Evolutionary conservation across 108 stramenopile species (phyloP).

Genomic region (Pseudonitzschia pungens): DNA sequence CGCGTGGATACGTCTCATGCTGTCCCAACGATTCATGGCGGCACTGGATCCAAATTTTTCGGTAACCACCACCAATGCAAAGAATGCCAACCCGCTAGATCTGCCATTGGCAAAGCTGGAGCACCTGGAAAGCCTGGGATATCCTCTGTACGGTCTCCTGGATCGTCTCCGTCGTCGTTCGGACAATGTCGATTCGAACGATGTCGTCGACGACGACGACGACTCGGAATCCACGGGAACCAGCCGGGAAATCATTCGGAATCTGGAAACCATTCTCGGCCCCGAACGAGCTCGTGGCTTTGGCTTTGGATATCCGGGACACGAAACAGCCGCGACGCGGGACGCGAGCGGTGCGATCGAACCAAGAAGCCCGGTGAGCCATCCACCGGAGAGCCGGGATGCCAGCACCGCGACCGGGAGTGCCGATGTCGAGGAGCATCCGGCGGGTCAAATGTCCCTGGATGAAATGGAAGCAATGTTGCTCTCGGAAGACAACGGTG

Average conservation of each 20-base stretch:
- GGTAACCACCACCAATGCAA: neutral
- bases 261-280: constrained; percentile 36
- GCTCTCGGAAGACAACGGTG: constrained; percentile 22
- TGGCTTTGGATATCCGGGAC: constrained; percentile 1
- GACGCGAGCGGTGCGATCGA: neutral
- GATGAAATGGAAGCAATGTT: constrained; percentile 63
- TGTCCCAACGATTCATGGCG: constrained; percentile 40
- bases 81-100: constrained; percentile 29
- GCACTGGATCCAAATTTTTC: constrained; percentile 18
- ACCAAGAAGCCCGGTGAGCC: neutral
- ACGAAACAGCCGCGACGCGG: neutral
- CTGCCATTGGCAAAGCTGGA: constrained; percentile 24
- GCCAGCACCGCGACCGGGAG: neutral
- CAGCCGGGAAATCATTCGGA: constrained; percentile 20
- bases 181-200: neutral
- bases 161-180: constrained; percentile 43
- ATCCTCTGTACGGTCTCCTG: constrained; percentile 66
- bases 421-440: neutral
- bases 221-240: neutral
- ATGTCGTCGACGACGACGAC: neutral
- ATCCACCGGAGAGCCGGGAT: neutral
- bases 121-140: constrained; percentile 31
- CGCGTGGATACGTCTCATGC: constrained; percentile 42
- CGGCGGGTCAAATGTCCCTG: constrained; percentile 39
- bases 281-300: constrained; percentile 6